phyloP scores from a whole-genome alignment of 176 grass and related monocot species.

The Dactylis glomerata region DNA sequence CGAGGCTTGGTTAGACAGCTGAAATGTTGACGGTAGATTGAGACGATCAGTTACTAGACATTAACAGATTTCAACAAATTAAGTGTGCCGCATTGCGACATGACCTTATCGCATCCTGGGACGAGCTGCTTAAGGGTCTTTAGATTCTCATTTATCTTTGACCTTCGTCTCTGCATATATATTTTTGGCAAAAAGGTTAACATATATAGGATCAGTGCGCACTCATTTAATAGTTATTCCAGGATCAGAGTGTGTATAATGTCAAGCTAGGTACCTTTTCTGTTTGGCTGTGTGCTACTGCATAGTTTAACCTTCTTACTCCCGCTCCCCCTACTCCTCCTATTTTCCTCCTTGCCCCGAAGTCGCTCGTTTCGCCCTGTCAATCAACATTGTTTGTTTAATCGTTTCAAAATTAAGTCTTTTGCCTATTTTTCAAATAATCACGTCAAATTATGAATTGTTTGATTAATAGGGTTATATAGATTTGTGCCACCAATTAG shows the following conservation, averaged over 20 bases:
- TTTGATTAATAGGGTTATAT: no score
- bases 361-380: neutral
- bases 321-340: neutral
- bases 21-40: neutral
- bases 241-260: neutral
- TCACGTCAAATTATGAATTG: no score
- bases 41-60: neutral
- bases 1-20: neutral
- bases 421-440: neutral
- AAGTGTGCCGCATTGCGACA: neutral
- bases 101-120: slow-evolving; percentile 10
- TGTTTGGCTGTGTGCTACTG: neutral
- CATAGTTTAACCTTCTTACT: neutral
- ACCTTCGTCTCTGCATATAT: neutral
- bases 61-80: neutral
- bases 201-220: neutral
- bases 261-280: neutral
- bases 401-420: neutral
- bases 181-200: neutral
- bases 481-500: no score
- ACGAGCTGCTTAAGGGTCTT: neutral
- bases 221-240: neutral
- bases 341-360: neutral
- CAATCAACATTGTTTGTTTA: neutral
- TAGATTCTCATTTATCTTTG: slow-evolving; percentile 8